Evolutionary conservation across 2,329 filamentous ascomycete genomes (phyloP).

Genomic region (Penicillium sp.): DNA sequence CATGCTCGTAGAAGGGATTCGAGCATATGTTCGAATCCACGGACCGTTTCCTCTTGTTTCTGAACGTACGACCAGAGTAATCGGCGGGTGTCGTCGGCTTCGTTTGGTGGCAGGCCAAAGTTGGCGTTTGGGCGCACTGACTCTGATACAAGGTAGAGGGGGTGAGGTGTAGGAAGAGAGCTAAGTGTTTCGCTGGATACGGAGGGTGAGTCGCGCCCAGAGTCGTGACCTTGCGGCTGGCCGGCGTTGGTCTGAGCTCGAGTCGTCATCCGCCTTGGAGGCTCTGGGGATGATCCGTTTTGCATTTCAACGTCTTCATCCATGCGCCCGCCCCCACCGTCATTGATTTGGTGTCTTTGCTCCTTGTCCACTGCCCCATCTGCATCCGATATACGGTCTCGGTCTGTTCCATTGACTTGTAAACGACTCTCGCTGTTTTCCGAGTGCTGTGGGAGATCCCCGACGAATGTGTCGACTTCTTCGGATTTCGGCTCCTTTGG

Average conservation of each 20-base stretch:
- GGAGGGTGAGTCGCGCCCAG: conserved; percentile 27
- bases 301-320: conserved; percentile 40
- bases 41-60: conserved; percentile 68
- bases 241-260: conserved; percentile 47
- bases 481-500: conserved; percentile 39
- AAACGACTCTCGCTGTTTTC: conserved; percentile 25
- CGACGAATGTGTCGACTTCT: conserved; percentile 40
- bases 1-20: conserved; percentile 63
- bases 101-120: conserved; percentile 60
- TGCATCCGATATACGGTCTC: conserved; percentile 9
- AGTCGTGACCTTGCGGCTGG: conserved; percentile 36
- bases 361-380: conserved; percentile 21
- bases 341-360: conserved; percentile 12
- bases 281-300: conserved; percentile 44
- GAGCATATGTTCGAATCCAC: conserved; percentile 60
- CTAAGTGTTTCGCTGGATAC: conserved; percentile 37
- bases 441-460: conserved; percentile 39
- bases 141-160: conserved; percentile 61
- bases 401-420: conserved; percentile 22
- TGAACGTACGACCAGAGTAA: conserved; percentile 66
- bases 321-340: conserved; percentile 25
- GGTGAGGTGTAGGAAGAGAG: conserved; percentile 53
- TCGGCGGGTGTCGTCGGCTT: conserved; percentile 67
- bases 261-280: conserved; percentile 53
- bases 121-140: conserved; percentile 57